Conservation (phyloP, 2,329 filamentous ascomycete species). For the Xylaria sp. region DNA sequence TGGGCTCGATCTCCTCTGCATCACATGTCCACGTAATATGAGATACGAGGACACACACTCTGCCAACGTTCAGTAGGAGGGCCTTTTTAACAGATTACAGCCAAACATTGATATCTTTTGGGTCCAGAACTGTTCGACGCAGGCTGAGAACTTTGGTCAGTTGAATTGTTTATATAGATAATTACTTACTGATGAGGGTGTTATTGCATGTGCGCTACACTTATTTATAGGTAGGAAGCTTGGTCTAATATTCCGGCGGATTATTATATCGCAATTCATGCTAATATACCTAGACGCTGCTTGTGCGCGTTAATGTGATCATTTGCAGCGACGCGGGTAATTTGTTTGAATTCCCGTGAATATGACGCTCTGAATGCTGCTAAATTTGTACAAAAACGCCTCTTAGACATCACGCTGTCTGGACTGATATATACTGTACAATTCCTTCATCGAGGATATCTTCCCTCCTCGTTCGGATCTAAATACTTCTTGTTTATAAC, state of each 20-base stretch:
- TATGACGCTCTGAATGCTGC: constrained; percentile 21
- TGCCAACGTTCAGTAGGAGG: background rate
- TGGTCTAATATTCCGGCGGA: constrained; percentile 25
- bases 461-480: background rate
- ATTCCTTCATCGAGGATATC: background rate
- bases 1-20: background rate
- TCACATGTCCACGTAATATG: background rate
- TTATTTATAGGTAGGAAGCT: constrained; percentile 20
- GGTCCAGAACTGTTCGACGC: background rate
- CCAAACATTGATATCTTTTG: constrained; percentile 34
- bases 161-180: constrained; percentile 28
- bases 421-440: constrained; percentile 14
- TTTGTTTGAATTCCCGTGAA: constrained; percentile 31
- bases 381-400: constrained; percentile 23
- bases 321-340: background rate
- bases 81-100: constrained; percentile 6
- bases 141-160: constrained; percentile 6
- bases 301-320: too few relatives aligned
- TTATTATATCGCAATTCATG: constrained; percentile 29
- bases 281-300: background rate
- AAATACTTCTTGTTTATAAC: constrained; percentile 61
- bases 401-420: constrained; percentile 2
- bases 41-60: background rate
- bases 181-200: background rate
- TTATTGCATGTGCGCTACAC: constrained; percentile 29